Evolutionary conservation across 192 early-diverging fungal genomes (phyloP).

Genomic region (Thoreauomyces humboldtii): DNA sequence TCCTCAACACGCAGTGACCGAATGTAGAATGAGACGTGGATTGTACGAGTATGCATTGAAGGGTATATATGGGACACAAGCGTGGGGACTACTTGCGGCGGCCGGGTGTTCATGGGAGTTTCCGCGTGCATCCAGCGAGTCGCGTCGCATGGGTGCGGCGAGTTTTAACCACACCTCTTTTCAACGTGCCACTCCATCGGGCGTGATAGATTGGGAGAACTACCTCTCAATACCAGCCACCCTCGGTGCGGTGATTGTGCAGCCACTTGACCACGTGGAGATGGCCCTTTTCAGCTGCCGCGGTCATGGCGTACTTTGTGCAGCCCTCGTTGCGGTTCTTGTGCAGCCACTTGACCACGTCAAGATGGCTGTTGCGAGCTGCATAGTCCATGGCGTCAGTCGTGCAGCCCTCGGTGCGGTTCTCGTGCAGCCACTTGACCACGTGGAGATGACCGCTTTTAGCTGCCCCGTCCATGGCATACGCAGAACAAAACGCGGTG

Average conservation of each 20-base stretch:
- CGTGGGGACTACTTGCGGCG: too few relatives aligned
- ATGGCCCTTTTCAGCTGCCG: conserved; percentile 18
- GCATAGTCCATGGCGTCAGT: conserved; percentile 19
- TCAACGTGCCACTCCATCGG: too few relatives aligned
- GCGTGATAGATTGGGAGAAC: too few relatives aligned
- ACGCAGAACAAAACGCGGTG: conserved; percentile 16
- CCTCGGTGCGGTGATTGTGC: conserved; percentile 24
- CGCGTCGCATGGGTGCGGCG: too few relatives aligned
- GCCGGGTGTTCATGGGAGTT: too few relatives aligned
- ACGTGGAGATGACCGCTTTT: conserved; percentile 17
- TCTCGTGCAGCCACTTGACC: conserved; percentile 29
- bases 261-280: conserved; percentile 28
- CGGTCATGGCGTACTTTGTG: conserved; percentile 28
- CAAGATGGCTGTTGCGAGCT: conserved; percentile 21
- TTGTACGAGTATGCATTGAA: too few relatives aligned
- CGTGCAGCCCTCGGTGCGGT: conserved; percentile 31
- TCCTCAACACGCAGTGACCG: too few relatives aligned
- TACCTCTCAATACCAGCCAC: conserved; percentile 18
- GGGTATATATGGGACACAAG: too few relatives aligned
- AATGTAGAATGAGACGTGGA: too few relatives aligned
- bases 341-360: conserved; percentile 15
- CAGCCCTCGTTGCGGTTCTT: conserved; percentile 10
- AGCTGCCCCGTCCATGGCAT: conserved; percentile 31
- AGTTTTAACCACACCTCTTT: too few relatives aligned
- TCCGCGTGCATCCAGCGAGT: too few relatives aligned